Conservation (phyloP, 768 basidiomycete genomes). For the Termitomyces sp. region DNA sequence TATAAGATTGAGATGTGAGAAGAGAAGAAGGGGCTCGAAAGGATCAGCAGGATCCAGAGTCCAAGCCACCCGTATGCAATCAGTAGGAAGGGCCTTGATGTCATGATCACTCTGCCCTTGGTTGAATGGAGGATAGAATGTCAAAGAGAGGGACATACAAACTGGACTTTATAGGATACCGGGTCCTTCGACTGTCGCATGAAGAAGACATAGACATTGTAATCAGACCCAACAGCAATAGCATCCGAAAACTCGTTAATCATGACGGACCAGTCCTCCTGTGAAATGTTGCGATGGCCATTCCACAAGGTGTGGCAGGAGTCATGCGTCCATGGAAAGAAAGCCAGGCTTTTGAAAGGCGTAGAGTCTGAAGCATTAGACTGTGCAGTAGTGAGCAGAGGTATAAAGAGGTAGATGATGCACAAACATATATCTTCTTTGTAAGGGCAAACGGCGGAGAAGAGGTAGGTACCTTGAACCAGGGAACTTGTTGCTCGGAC, state of each 20-base stretch:
- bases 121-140: neutral
- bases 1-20: conserved; percentile 47
- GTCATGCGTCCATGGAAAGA: conserved; percentile 40
- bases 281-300: conserved; percentile 22
- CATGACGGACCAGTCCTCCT: conserved; percentile 39
- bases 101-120: conserved; percentile 8
- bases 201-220: conserved; percentile 31
- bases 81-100: conserved; percentile 18
- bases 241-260: conserved; percentile 44
- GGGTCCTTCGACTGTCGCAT: conserved; percentile 23
- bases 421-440: conserved; percentile 40
- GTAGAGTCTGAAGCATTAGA: conserved; percentile 20
- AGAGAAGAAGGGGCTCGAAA: conserved; percentile 54
- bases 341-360: conserved; percentile 34
- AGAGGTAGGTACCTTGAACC: conserved; percentile 30
- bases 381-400: conserved; percentile 14
- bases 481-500: conserved; percentile 16
- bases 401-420: conserved; percentile 1
- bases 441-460: conserved; percentile 34
- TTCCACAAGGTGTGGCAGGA: conserved; percentile 35
- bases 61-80: conserved; percentile 50
- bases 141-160: conserved; percentile 16
- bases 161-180: conserved; percentile 30
- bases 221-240: conserved; percentile 40
- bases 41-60: conserved; percentile 37